Percentiles rank a stretch among this genome's conserved stretches.
Conservation (phyloP, 176 grass and related monocot species). For the Stipa capillata region DNA sequence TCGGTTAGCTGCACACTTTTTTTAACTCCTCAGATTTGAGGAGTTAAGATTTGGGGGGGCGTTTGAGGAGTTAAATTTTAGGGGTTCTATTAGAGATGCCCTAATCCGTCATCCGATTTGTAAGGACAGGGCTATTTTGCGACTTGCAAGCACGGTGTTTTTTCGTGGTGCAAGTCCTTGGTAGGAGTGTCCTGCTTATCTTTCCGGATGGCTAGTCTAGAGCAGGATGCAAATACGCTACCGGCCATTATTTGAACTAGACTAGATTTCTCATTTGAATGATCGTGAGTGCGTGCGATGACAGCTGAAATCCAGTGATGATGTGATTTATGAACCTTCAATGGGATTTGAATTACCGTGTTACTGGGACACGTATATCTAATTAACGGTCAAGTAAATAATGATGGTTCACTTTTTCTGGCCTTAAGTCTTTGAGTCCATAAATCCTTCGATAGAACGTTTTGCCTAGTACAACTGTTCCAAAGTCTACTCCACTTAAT, state of each 20-base stretch:
- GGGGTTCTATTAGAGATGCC: too few species aligned
- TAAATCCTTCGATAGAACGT: background rate
- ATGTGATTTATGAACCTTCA: background rate
- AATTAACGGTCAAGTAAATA: too few species aligned
- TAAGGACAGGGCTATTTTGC: background rate
- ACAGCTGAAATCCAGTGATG: background rate
- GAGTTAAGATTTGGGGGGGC: too few species aligned
- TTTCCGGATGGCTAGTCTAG: too few species aligned
- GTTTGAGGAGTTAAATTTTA: too few species aligned
- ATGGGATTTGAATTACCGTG: background rate
- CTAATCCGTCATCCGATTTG: constrained; percentile 5
- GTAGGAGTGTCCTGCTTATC: background rate
- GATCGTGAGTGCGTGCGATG: too few species aligned
- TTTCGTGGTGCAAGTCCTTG: background rate
- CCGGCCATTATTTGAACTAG: too few species aligned
- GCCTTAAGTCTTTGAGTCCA: too few species aligned
- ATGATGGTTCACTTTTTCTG: background rate
- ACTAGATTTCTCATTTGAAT: too few species aligned
- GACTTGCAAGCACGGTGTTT: background rate
- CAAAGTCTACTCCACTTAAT: background rate
- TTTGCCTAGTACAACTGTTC: background rate
- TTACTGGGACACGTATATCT: background rate
- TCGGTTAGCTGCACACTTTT: too few species aligned
- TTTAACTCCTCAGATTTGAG: too few species aligned
- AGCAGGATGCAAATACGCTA: too few species aligned